Base-by-base conservation (phyloP, 1,284 basidiomycete species). In the Ceratobasidium sp. region DNA sequence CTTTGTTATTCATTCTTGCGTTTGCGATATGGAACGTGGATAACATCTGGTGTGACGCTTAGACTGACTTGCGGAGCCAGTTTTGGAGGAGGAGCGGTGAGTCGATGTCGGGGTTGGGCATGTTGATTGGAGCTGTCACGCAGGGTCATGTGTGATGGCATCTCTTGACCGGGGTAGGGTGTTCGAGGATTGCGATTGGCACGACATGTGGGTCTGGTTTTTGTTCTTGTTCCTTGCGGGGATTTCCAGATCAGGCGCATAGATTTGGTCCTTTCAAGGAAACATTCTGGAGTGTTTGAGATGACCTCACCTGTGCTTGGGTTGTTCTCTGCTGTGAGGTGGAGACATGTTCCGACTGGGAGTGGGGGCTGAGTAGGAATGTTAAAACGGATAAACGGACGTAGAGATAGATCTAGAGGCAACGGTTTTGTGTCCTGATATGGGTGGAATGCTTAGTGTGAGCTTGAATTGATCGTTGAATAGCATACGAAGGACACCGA, bases 21-120 rank as follows among this genome's bases (percentile, higher is more conserved):
- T 89, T 89, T 78, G 82, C 80, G 1, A 84, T 88, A 57, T 89
- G 88, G 88, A 89, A 89, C 82, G 74, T 88, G 10, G 88, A 89
- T 81, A 89, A 89, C 81, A 82, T 88, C 78, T 88, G 85, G 68
- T 89, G 87, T 80, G 80, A 80, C 33, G 65, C 81, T 20, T 80
- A 85, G 65, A 82, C 80, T 0, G 9, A 78, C 48, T 23, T 79
- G 81, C 26, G 70, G 82, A 42, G 79, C 78, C 10, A 17, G 70
- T 9, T 48, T 84, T 20, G 82, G 82, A 17, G 79, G 78, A 20
- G 80, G 74, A 62, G 61, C 26, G 17, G 59, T 23, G 38, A 44
- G 12, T 40, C 20, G 20, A 23, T 33, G 33, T 33, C 38, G 5
- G 20, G 38, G 28, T 15, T 73, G 17, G 67, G 76, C 9, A 7